Evolutionary conservation across 2,329 filamentous ascomycete species (phyloP).

Genomic region (Aspergillus ustus): DNA sequence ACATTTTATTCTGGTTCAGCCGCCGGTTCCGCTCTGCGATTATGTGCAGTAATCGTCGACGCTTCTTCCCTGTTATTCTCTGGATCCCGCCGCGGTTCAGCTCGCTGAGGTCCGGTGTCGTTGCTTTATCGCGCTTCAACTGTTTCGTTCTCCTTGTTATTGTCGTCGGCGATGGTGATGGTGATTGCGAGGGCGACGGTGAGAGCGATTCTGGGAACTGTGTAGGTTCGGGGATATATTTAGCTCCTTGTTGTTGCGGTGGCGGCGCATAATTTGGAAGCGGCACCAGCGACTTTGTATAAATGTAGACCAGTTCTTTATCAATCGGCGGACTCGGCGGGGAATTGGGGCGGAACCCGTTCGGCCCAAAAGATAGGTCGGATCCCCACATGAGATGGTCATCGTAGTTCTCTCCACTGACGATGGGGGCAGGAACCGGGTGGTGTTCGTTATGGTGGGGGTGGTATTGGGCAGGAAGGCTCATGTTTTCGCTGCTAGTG

Average conservation of each 20-base stretch:
- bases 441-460: no score
- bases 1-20: conserved; percentile 16
- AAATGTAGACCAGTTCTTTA: background rate
- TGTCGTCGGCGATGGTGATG: background rate
- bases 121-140: background rate
- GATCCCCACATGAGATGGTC: conserved; percentile 13
- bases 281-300: background rate
- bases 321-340: background rate
- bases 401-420: background rate
- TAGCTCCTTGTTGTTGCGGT: background rate
- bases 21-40: conserved; percentile 17
- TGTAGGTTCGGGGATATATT: background rate
- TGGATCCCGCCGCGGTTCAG: background rate
- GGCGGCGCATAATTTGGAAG: background rate
- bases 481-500: background rate
- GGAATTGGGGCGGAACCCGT: conserved; percentile 6
- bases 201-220: background rate
- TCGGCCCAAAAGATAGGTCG: conserved; percentile 13
- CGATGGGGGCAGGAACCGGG: no score
- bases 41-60: conserved; percentile 13
- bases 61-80: conserved; percentile 16
- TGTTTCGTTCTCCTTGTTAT: background rate
- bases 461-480: background rate
- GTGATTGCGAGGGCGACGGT: background rate
- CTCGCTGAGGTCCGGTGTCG: background rate